These are phyloP conservation scores for Dictyostelium discoideum DNA, from an alignment of 78 protist species.

Conservation along the genomic window DNA sequence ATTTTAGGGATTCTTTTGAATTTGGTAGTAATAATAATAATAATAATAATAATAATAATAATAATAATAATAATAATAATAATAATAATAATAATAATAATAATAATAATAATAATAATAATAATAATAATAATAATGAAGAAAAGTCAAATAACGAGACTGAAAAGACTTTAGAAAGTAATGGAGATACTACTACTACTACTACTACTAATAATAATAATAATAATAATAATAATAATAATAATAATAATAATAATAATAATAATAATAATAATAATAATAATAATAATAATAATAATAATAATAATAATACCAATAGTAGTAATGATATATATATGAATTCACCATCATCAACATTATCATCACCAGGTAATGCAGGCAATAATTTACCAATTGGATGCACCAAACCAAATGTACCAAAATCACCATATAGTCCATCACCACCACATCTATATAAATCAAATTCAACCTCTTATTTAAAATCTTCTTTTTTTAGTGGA, in stretches of 20 bases:
- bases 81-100: too few species aligned
- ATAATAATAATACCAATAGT: not conserved
- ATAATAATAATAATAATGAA: not conserved
- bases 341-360: not conserved
- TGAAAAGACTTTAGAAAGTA: not conserved
- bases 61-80: too few species aligned
- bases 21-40: not conserved
- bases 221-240: not conserved
- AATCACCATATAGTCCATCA: not conserved
- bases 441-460: slow-evolving; percentile 14
- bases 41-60: too few species aligned
- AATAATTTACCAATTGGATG: not conserved
- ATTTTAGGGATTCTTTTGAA: not conserved
- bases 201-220: not conserved
- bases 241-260: not conserved
- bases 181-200: not conserved
- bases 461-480: slow-evolving; percentile 20
- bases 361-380: not conserved
- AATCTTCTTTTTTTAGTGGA: not conserved
- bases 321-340: not conserved
- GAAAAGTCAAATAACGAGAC: not conserved
- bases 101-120: too few species aligned
- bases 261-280: not conserved
- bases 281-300: not conserved
- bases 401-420: not conserved